phyloP scores from a whole-genome alignment of 345 rosid species.

The Salix purpurea region DNA sequence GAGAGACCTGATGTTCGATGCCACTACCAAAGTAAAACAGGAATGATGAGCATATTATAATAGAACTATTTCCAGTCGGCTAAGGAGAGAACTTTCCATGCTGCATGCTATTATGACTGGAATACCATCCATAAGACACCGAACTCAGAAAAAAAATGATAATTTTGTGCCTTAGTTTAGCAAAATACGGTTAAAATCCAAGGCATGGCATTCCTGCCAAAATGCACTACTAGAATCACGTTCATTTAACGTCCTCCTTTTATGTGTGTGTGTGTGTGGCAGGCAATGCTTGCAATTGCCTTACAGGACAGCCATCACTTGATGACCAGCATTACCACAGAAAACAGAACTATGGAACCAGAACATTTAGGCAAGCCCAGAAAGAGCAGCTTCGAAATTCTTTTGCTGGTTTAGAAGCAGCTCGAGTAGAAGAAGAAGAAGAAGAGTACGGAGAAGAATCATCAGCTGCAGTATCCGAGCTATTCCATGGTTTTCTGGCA shows the following conservation, averaged over 20 bases:
- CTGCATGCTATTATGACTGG: neutral
- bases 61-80: neutral
- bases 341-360: conserved; percentile 41
- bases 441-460: conserved; percentile 42
- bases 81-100: neutral
- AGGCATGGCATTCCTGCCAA: neutral
- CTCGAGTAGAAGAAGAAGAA: conserved; percentile 36
- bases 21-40: neutral
- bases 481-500: conserved; percentile 78
- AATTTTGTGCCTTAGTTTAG: neutral
- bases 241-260: neutral
- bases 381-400: conserved; percentile 47
- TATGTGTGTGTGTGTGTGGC: conserved; percentile 17
- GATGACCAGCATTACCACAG: conserved; percentile 52
- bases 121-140: neutral
- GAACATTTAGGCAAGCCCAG: conserved; percentile 33
- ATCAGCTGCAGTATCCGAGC: conserved; percentile 45
- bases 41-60: neutral
- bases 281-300: conserved; percentile 54
- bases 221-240: neutral
- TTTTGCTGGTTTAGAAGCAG: conserved; percentile 46
- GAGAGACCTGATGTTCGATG: neutral
- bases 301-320: conserved; percentile 51
- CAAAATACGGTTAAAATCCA: neutral
- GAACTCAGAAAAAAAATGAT: neutral